A percentile compares a stretch with the other conserved stretches of the same genome.
Conservation (phyloP, 345 rosid genomes). For the Gossypium thurberi region DNA sequence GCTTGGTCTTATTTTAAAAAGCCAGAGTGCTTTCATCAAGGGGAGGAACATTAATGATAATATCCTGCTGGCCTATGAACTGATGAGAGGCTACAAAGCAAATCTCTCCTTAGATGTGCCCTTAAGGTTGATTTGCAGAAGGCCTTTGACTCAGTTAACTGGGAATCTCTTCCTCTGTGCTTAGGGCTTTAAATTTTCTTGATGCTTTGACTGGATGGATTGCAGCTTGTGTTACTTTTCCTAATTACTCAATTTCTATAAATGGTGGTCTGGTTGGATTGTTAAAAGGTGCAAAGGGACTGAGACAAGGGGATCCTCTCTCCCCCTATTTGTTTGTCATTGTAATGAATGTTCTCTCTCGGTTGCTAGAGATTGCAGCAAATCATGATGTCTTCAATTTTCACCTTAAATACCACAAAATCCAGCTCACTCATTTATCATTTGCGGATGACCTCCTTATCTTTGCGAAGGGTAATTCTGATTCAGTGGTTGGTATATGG, state of each 20-base stretch:
- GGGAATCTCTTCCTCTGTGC: not conserved
- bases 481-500: not conserved
- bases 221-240: not conserved
- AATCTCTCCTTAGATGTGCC: too few relatives aligned
- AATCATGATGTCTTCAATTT: too few relatives aligned
- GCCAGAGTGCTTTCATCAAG: not conserved
- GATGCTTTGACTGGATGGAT: not conserved
- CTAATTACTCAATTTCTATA: too few relatives aligned
- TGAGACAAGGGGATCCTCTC: not conserved
- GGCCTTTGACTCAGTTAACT: too few relatives aligned
- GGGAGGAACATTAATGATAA: not conserved
- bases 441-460: too few relatives aligned
- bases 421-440: too few relatives aligned
- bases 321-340: not conserved
- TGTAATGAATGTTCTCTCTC: not conserved
- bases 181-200: not conserved
- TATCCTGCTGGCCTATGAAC: not conserved
- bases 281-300: not conserved
- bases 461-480: not conserved
- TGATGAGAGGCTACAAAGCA: too few relatives aligned
- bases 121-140: too few relatives aligned
- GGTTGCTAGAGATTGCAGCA: not conserved
- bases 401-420: too few relatives aligned
- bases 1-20: too few relatives aligned
- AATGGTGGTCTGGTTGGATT: not conserved